These are phyloP conservation scores for Neopestalotiopsis sp. DNA, from an alignment of 2,329 filamentous ascomycete species.

Conservation along the genomic window DNA sequence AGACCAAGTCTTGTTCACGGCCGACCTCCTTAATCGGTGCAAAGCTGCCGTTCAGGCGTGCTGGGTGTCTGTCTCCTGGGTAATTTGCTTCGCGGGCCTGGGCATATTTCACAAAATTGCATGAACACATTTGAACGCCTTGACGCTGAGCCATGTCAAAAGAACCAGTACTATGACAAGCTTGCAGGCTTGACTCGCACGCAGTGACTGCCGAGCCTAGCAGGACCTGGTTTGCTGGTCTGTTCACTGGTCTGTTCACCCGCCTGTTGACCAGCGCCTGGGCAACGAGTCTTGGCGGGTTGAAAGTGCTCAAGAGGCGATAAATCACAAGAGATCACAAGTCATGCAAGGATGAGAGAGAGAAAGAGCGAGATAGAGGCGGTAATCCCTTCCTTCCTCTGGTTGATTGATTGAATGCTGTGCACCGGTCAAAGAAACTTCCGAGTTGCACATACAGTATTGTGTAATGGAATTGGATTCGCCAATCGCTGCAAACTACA, in stretches of 20 bases:
- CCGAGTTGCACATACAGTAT: too few relatives aligned
- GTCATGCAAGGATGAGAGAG: not conserved
- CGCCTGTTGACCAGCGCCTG: not conserved
- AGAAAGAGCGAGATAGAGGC: not conserved
- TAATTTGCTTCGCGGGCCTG: not conserved
- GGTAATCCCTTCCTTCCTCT: not conserved
- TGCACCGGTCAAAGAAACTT: not conserved
- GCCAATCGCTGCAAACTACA: too few relatives aligned
- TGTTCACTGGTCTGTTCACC: not conserved
- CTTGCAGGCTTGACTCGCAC: not conserved
- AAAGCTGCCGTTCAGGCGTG: not conserved
- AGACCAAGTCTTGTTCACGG: too few relatives aligned
- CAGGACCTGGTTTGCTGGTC: not conserved
- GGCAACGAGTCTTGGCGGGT: not conserved
- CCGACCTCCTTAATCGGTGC: conserved; percentile 1
- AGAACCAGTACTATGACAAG: not conserved
- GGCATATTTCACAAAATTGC: not conserved
- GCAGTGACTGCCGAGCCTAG: conserved; percentile 1
- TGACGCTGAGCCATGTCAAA: not conserved
- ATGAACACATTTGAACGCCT: not conserved
- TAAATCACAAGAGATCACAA: not conserved
- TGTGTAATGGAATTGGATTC: too few relatives aligned
- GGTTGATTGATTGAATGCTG: not conserved
- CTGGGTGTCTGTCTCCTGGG: not conserved
- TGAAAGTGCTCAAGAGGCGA: not conserved